Evolutionary conservation across 2,329 filamentous ascomycete genomes (phyloP).

Genomic region (Fusarium verticillioides): DNA sequence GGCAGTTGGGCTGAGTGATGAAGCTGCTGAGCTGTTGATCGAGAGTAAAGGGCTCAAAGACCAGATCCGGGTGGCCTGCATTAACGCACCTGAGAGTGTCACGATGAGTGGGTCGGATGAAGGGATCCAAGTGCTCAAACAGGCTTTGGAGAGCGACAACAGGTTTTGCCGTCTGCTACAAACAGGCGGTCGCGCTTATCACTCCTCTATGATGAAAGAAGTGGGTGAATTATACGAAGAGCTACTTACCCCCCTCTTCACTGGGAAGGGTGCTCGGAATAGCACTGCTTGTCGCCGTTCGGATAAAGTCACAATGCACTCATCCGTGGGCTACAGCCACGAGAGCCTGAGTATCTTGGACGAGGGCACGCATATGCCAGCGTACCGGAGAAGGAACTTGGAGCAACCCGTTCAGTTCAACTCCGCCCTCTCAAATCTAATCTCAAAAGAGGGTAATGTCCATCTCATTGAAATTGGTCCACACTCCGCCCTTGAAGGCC

Average conservation of each 20-base stretch:
- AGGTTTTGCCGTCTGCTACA: background rate
- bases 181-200: background rate
- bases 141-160: background rate
- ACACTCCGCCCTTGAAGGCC: background rate
- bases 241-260: rapidly evolving
- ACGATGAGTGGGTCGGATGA: background rate
- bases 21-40: background rate
- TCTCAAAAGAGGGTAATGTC: background rate
- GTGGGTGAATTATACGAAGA: background rate
- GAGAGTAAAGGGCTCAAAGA: background rate
- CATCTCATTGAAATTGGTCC: background rate
- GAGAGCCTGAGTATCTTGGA: background rate
- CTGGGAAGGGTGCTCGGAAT: background rate
- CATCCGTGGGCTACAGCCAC: background rate
- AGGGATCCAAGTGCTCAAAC: background rate
- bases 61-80: background rate
- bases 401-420: background rate
- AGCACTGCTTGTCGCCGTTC: rapidly evolving
- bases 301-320: background rate
- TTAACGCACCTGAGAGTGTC: background rate
- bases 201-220: background rate
- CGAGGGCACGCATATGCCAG: background rate
- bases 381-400: background rate
- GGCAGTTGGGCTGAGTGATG: background rate
- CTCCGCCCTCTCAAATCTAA: background rate